Conservation (phyloP, 768 basidiomycete species). For the Strobilomyces confusus region DNA sequence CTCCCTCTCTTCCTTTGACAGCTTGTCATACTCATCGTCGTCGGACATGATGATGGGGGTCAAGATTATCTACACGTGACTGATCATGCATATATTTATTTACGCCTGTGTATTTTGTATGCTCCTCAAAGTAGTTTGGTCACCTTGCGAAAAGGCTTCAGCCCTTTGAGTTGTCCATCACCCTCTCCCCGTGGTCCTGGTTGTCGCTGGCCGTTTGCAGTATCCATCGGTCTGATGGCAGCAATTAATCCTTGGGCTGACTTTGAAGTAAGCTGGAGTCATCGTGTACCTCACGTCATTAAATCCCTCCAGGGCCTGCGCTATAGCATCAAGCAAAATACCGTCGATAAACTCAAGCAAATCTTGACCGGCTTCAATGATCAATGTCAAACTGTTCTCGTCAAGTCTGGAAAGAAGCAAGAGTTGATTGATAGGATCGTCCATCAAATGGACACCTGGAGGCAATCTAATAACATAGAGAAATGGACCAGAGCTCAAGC, state of each 20-base stretch:
- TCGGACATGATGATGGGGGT: conserved; percentile 33
- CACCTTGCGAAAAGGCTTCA: conserved; percentile 9
- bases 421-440: conserved; percentile 80
- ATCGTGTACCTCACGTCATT: conserved; percentile 12
- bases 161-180: conserved; percentile 3
- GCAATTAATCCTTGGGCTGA: conserved; percentile 61
- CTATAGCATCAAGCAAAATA: conserved; percentile 69
- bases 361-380: conserved; percentile 77
- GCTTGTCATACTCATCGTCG: conserved; percentile 65
- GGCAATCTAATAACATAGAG: conserved; percentile 49
- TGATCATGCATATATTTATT: conserved; percentile 19
- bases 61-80: conserved; percentile 30
- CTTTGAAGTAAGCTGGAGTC: conserved; percentile 55
- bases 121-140: conserved; percentile 13
- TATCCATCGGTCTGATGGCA: conserved; percentile 46
- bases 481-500: conserved; percentile 68
- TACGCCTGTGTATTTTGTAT: conserved; percentile 31
- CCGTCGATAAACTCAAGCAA: conserved; percentile 82
- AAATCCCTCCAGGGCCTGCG: conserved; percentile 52
- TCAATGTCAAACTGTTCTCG: conserved; percentile 62
- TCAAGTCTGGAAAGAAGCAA: conserved; percentile 82
- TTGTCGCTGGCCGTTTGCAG: conserved; percentile 4
- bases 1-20: conserved; percentile 74
- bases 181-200: conserved; percentile 11
- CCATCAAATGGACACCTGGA: conserved; percentile 57